Percentiles rank a stretch among this genome's conserved stretches.
Conservation (phyloP, 2,329 filamentous ascomycete species). For the Diplodia seriata region DNA sequence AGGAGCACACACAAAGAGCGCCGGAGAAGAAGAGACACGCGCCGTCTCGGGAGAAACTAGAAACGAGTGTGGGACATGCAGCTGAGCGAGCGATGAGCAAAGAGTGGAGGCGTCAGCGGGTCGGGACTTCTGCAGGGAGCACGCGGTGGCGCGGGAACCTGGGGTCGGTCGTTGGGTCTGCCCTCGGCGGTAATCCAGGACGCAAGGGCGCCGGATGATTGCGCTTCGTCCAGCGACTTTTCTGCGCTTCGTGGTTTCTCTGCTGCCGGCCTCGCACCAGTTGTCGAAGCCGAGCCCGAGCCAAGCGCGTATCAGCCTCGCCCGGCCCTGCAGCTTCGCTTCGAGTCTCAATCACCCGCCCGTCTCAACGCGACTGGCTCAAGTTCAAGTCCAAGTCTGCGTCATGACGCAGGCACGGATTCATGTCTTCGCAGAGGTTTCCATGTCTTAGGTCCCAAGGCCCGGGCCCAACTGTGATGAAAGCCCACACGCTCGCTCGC, state of each 20-base stretch:
- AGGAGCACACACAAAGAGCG: constrained; percentile 13
- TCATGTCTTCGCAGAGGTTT: neutral
- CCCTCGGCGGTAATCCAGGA: neutral
- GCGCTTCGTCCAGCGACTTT: neutral
- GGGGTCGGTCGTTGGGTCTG: neutral
- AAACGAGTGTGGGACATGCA: constrained; percentile 29
- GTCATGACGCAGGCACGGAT: neutral
- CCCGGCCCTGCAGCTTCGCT: constrained; percentile 12
- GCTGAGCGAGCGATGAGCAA: constrained; percentile 11
- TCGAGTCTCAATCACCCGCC: neutral
- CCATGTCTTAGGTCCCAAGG: too few relatives aligned
- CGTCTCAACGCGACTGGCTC: neutral
- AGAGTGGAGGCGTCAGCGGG: constrained; percentile 26
- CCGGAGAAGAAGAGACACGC: neutral
- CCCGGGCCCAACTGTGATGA: too few relatives aligned
- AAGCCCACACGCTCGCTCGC: too few relatives aligned
- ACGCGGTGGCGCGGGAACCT: constrained; percentile 12
- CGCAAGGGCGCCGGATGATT: neutral
- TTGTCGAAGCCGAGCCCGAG: constrained; percentile 8
- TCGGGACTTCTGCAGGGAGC: constrained; percentile 25
- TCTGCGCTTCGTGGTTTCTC: neutral
- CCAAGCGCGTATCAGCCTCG: constrained; percentile 8
- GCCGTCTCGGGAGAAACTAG: constrained; percentile 16
- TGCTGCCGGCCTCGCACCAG: neutral
- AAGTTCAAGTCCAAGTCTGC: neutral